Evolutionary conservation across 805 yeast genomes (phyloP).

Genomic region (Saccharomycopsis synnaedendra): DNA sequence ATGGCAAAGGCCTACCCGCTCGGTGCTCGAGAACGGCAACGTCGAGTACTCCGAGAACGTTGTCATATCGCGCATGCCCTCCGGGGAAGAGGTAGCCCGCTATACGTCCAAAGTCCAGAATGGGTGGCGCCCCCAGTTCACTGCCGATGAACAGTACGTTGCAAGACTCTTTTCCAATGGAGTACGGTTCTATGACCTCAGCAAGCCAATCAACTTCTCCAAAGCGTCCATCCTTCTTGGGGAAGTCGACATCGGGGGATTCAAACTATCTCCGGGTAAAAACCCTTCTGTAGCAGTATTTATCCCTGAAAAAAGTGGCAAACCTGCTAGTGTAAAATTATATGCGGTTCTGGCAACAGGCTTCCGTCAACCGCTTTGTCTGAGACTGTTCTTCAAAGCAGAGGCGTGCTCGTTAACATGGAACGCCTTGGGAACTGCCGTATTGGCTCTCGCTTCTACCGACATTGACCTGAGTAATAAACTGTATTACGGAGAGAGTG

Average conservation of each 20-base stretch:
- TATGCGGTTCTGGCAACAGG: conserved; percentile 54
- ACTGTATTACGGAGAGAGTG: conserved; percentile 94
- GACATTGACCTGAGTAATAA: conserved; percentile 92
- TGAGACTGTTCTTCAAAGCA: conserved; percentile 89
- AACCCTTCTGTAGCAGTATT: conserved; percentile 87
- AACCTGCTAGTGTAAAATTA: conserved; percentile 81
- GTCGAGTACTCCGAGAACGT: conserved; percentile 57
- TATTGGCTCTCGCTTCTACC: conserved; percentile 86
- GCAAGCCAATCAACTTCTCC: conserved; percentile 28
- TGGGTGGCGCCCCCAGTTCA: conserved; percentile 90
- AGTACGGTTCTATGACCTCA: conserved; percentile 55
- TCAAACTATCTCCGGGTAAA: conserved; percentile 74
- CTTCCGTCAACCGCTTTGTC: conserved; percentile 65
- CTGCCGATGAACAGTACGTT: conserved; percentile 64
- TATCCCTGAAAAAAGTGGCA: conserved; percentile 75
- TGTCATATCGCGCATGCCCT: conserved; percentile 52
- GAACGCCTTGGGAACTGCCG: conserved; percentile 91
- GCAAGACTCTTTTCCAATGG: conserved; percentile 49
- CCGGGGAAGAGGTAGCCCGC: conserved; percentile 38
- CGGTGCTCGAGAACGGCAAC: conserved; percentile 36
- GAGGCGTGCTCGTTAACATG: conserved; percentile 87
- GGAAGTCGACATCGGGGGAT: conserved; percentile 44
- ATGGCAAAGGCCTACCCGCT: conserved; percentile 78
- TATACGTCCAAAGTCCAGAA: conserved; percentile 75
- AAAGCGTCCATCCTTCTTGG: conserved; percentile 51